A percentile compares a stretch with the other conserved stretches of the same genome.
Conservation (phyloP, 176 grass and related monocot species). For the Ananas comosus region DNA sequence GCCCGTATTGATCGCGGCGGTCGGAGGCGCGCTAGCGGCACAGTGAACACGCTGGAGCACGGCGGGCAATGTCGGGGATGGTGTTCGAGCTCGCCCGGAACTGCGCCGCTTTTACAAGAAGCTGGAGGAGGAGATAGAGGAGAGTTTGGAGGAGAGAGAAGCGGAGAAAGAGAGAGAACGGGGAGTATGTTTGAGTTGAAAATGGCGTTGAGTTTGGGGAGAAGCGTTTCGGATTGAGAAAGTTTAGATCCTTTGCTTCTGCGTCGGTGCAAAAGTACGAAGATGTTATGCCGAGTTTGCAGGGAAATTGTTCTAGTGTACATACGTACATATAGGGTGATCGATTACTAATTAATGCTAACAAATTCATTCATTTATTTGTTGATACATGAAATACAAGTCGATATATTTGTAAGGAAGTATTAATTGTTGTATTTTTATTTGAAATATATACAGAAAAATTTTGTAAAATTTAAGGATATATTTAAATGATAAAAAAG, state of each 20-base stretch:
- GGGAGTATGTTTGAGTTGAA: conserved; percentile 12
- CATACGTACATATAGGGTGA: not conserved
- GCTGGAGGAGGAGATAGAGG: conserved; percentile 8
- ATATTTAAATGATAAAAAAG: too few species aligned
- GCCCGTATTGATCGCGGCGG: not conserved
- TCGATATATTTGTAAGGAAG: too few species aligned
- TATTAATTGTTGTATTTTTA: too few species aligned
- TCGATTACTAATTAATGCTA: too few species aligned
- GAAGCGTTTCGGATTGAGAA: conserved; percentile 2
- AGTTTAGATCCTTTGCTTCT: not conserved
- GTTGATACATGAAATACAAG: too few species aligned
- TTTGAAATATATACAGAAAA: too few species aligned
- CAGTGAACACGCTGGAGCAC: conserved; percentile 9
- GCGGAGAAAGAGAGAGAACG: conserved; percentile 6
- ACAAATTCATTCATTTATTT: too few species aligned
- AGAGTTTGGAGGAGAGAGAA: conserved; percentile 9
- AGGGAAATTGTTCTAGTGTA: conserved; percentile 4
- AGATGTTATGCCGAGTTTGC: conserved; percentile 14
- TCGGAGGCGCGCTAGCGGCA: not conserved
- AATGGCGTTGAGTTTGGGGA: conserved; percentile 5
- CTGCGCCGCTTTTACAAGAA: conserved; percentile 8
- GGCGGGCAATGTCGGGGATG: conserved; percentile 14
- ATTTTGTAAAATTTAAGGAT: too few species aligned
- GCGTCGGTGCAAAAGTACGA: not conserved
- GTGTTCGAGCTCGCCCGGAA: conserved; percentile 8